Base-by-base conservation (phyloP, 2,329 filamentous ascomycete species). In the Aspergillus unguis region DNA sequence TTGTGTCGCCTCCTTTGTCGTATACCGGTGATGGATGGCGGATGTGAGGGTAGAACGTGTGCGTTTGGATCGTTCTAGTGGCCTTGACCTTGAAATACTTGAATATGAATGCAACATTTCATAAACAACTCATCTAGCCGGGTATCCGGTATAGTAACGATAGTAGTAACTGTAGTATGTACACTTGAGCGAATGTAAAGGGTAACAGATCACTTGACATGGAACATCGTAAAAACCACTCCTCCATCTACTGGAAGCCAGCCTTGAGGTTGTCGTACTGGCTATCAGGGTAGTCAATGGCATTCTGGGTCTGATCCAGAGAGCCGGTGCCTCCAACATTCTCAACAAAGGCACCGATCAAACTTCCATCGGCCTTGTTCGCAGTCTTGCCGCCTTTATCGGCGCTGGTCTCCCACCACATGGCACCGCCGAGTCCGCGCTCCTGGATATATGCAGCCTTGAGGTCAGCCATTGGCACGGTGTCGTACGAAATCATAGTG, bases 401-500 rank as follows among this genome's bases (percentile, higher is more conserved):
- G 3, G 84, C 86, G 63, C 87, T 92, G 62, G 84, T 88, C 76
- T 96, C 92, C 89, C 89, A 94, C 90, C 91, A 96, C 92, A 96
- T 96, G 23, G 81, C 89, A n/a, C 92, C 92, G 9, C 91, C 92
- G 0, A 96, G 79, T 0, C 80, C 75, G 26, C 80, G 75, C 17
- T 82, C 66, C 63, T 78, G 81, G 65, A 96, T 82, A 66, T 84
- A 96, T 9, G 82, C 73, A 3, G 85, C 83, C 77, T 96, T 96
- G 56, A 75, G 69, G 57, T 80, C 76, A 3, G 83, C 86, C 71
- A 90, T 84, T 4, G 77, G 62, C 5, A 76, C 69, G 5, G 71
- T 80, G 58, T 85, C 82, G 62, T 95, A 97, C 40, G 82, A 87
- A 48, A 97, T 81, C 77, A 97, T 81, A 52, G 81, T 84, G 54